Percentiles rank a stretch among this genome's conserved stretches.
Evolutionary conservation across 2,329 filamentous ascomycete genomes (phyloP).

Genomic region (Pseudogymnoascus sp.): DNA sequence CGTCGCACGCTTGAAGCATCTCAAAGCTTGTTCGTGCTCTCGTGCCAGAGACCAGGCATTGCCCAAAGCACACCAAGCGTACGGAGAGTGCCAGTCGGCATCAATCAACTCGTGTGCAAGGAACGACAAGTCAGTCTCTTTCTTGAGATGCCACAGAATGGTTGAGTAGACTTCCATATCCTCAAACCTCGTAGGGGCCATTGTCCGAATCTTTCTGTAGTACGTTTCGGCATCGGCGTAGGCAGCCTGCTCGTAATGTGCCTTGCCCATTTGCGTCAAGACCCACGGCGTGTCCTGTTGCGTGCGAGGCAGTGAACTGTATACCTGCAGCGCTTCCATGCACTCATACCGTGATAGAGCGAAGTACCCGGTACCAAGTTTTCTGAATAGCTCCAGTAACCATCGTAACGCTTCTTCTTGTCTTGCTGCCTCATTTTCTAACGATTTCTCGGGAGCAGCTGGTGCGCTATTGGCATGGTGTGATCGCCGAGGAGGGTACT

Average conservation of each 20-base stretch:
- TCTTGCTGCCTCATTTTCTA: slow-evolving; percentile 48
- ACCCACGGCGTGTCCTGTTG: slow-evolving; percentile 94
- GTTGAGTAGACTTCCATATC: slow-evolving; percentile 99
- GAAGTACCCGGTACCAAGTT: slow-evolving; percentile 74
- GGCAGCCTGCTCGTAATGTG: slow-evolving; percentile 82
- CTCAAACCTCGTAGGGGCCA: slow-evolving; percentile 75
- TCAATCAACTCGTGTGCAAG: slow-evolving; percentile 87
- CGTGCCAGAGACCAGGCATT: slow-evolving; percentile 90
- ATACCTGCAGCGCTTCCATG: slow-evolving; percentile 66
- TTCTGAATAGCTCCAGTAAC: slow-evolving; percentile 73
- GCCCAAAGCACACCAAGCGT: slow-evolving; percentile 92
- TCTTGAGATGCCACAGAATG: slow-evolving; percentile 95
- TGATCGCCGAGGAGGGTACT: slow-evolving; percentile 33
- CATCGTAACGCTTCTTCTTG: slow-evolving; percentile 70
- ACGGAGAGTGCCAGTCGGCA: slow-evolving; percentile 77
- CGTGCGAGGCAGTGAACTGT: slow-evolving; percentile 59
- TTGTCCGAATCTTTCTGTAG: slow-evolving; percentile 70
- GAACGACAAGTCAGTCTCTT: slow-evolving; percentile 85
- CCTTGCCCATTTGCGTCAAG: slow-evolving; percentile 80
- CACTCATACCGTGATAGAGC: slow-evolving; percentile 73
- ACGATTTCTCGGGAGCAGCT: slow-evolving; percentile 21
- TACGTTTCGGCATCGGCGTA: slow-evolving; percentile 83
- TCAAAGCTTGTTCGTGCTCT: slow-evolving; percentile 89
- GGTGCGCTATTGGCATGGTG: slow-evolving; percentile 22
- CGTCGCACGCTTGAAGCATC: slow-evolving; percentile 90